Base-by-base conservation (phyloP, 495 filamentous ascomycete species). In the Elaphomyces granulatus region DNA sequence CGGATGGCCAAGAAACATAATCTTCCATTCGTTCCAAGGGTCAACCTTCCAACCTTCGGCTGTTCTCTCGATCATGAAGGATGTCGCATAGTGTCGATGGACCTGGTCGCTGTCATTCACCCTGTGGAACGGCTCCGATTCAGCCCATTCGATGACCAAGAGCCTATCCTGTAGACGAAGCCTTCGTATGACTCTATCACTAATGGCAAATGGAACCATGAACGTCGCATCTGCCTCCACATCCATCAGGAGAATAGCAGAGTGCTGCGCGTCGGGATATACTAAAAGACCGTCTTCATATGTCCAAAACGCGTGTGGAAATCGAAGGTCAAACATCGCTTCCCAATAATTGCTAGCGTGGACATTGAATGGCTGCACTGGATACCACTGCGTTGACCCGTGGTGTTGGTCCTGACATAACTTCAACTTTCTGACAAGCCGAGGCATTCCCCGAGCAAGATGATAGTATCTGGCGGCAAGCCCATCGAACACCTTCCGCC, bases 21-120 rank as follows among this genome's bases (percentile, higher is more conserved):
- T 71, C 47, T 78, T 77, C 72, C 74, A 83, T 48, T 83, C 77
- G 43, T 74, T 79, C n/a, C 77, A 73, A 18, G 69, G 68, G 1
- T 45, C 45, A 34, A 77, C 54, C 9, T 49, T 48, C 68, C 68
- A 77, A n/a, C 54, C 55, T 20, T 43, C 54, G 8, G 47, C 30
- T 0, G 26, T 39, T 8, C 38, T 31, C 3, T 18, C 45, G 15
- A 81, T 53, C 45, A 77, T 69, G 48, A 76, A 81, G 0, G 71
- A 71, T 3, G 73, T 77, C 8, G 73, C 77, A 51, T 72, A 81
- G 47, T 83, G 78, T 14, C 74, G 65, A 57, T 79, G 67, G 0
- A 75, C 71, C 1, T 56, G 59, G 34, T 74, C 73, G 23, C 56
- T 61, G 36, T 72, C 70, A 46, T 78, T 75, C 7, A 75, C 52